Conservation (phyloP, 1,284 basidiomycete genomes). For the Tylopilus orsonianus region DNA sequence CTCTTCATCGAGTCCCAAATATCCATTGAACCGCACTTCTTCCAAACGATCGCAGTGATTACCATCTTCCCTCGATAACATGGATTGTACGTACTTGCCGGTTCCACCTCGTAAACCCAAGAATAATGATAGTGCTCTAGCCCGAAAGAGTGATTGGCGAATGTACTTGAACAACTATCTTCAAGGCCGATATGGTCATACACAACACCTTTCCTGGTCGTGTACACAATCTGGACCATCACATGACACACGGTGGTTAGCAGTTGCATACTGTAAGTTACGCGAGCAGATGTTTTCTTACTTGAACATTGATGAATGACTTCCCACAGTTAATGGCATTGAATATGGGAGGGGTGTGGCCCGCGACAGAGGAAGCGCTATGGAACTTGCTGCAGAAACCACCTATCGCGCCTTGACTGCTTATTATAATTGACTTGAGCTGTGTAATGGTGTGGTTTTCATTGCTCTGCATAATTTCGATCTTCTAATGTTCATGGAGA, state of each 20-base stretch:
- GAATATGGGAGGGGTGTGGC: conserved; percentile 33
- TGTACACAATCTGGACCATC: conserved; percentile 24
- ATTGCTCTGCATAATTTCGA: neutral
- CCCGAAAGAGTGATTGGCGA: conserved; percentile 27
- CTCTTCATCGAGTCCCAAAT: conserved; percentile 9
- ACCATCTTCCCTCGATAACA: conserved; percentile 7
- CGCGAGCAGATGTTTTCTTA: neutral
- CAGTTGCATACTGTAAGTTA: conserved; percentile 31
- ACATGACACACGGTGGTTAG: conserved; percentile 28
- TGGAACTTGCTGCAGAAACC: conserved; percentile 32
- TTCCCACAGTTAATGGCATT: conserved; percentile 25
- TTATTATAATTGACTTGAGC: conserved; percentile 17
- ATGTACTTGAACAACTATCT: conserved; percentile 33
- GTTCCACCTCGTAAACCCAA: neutral
- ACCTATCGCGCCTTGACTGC: conserved; percentile 27
- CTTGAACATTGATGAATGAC: conserved; percentile 3
- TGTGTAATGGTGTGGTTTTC: conserved; percentile 7
- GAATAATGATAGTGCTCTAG: conserved; percentile 16
- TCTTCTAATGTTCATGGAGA: conserved; percentile 1
- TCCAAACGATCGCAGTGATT: conserved; percentile 2
- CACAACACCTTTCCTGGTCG: conserved; percentile 26
- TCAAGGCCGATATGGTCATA: conserved; percentile 33
- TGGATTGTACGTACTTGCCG: conserved; percentile 23
- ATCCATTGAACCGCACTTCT: conserved; percentile 4
- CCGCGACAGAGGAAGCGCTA: conserved; percentile 32